Evolutionary conservation across 331 rosid species (phyloP), one percentile per base, ranked within the genome.

Genomic region (Malus hybrid): DNA sequence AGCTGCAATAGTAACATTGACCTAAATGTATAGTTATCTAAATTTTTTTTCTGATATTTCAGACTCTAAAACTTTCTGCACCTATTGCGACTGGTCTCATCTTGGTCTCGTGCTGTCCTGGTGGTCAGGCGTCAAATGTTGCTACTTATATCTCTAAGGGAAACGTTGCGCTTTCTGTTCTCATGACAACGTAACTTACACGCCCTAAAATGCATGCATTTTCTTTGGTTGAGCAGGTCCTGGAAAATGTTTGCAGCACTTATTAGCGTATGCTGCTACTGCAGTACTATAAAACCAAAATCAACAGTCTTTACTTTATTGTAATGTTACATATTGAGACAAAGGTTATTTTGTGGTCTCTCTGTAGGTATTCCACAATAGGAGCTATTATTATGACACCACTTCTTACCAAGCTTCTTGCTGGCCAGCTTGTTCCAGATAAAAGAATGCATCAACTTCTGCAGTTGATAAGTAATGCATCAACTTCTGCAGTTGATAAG

Each of bases 1-100:
- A 4, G 67, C 16, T 63, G 39, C 67, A 63, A n/a, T 18, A 3
- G 36, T 24, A 20, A 56, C 33, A 55, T 81, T 65, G 33, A 13
- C 5, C 36, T 15, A 59, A 19, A 80, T 27, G 42, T 69, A 52
- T 52, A 5, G 66, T 61, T 54, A 59, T 65, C 76, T 76, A 76
- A 84, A 65, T 67, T 65, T 33, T 33, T 60, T 70, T 76, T n/a
- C 14, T 81, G 67, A 44, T 77, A 1, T 82, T 70, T 73, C 96
- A 94, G 97, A 69, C 86, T 31, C 87, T 94, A 54, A 90, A 94
- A 84, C 97, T 94, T 72, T 86, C 97, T 48, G 96, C 99, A 72
- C 93, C 99, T 81, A 96, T 94, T 78, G 97, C 93, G 46, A 92
- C 99, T 31, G 97, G 99, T 87, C 97, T 94, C 83, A 92, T 94